phyloP scores from a whole-genome alignment of 169 alveolate species.

The Amoebophrya sp. region DNA sequence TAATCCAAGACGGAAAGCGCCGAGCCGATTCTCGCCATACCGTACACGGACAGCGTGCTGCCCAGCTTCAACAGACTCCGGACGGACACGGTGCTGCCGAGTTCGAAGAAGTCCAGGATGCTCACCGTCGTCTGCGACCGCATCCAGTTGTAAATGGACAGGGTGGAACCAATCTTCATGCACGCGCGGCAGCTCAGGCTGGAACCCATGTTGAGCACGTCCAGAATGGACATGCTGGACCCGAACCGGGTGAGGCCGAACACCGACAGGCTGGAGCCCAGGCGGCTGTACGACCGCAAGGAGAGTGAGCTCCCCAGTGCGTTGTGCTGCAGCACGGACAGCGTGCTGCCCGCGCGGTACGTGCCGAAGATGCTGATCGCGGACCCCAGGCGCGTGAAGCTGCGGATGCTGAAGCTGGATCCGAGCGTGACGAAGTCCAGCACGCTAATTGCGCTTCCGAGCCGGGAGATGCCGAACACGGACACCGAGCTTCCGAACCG shows the following conservation, averaged over 20 bases:
- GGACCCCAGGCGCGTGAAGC: slow-evolving; percentile 25
- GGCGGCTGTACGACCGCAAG: not conserved
- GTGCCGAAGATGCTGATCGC: not conserved
- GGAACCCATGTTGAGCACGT: not conserved
- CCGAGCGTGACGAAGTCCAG: slow-evolving; percentile 20
- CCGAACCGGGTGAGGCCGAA: slow-evolving; percentile 14
- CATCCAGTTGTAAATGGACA: not conserved
- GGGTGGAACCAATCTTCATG: not conserved
- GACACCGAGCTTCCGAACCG: slow-evolving; percentile 22
- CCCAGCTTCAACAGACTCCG: slow-evolving; percentile 36
- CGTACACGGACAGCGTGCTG: slow-evolving; percentile 26
- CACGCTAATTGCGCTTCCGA: not conserved
- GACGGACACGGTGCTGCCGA: slow-evolving; percentile 30
- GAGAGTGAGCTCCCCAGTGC: not conserved
- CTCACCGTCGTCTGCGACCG: not conserved
- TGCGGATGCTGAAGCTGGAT: not conserved
- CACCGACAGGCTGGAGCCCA: slow-evolving; percentile 12
- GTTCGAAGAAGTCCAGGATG: not conserved
- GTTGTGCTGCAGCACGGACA: slow-evolving; percentile 15
- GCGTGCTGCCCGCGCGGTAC: not conserved
- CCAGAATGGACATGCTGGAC: not conserved
- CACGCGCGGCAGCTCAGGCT: not conserved
- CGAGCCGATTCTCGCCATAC: slow-evolving; percentile 12
- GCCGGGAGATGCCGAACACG: not conserved
- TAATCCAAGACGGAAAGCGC: slow-evolving; percentile 16